phyloP scores from a whole-genome alignment of 305 asterid species.

The Rubia peregrina region DNA sequence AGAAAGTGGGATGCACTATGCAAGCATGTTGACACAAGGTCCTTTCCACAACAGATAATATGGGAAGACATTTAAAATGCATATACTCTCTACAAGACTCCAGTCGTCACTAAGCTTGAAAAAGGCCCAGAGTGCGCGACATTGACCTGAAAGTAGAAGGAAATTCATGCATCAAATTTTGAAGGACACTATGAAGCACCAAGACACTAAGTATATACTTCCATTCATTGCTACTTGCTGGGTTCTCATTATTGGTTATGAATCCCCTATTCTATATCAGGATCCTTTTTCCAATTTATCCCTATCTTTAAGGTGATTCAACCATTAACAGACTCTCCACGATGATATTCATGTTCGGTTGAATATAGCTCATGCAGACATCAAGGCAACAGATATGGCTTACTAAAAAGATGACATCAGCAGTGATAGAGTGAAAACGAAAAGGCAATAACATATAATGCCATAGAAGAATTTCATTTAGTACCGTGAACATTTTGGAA shows the following conservation, averaged over 20 bases:
- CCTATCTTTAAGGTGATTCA: background rate
- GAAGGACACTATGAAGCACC: background rate
- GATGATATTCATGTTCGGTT: background rate
- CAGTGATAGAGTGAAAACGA: background rate
- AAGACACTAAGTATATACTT: background rate
- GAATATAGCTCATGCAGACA: background rate
- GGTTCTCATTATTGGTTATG: background rate
- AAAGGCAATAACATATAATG: background rate
- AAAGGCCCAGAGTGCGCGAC: background rate
- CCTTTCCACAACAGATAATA: background rate
- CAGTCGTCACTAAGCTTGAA: slow-evolving; percentile 1
- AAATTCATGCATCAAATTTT: background rate
- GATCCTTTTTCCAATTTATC: too few relatives aligned
- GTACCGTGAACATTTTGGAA: slow-evolving; percentile 92
- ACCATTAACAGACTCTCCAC: background rate
- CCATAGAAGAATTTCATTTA: slow-evolving; percentile 15
- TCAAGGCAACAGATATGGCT: background rate
- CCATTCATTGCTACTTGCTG: too few relatives aligned
- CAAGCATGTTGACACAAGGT: slow-evolving; percentile 1
- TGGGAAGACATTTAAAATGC: background rate
- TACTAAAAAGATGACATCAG: background rate
- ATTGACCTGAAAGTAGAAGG: slow-evolving; percentile 3
- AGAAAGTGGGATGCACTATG: background rate
- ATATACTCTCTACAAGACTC: background rate
- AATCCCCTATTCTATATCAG: background rate